Evolutionary conservation across 169 alveolate species (phyloP), one percentile per base, ranked within the genome.

Genomic region (Plasmodium berghei): DNA sequence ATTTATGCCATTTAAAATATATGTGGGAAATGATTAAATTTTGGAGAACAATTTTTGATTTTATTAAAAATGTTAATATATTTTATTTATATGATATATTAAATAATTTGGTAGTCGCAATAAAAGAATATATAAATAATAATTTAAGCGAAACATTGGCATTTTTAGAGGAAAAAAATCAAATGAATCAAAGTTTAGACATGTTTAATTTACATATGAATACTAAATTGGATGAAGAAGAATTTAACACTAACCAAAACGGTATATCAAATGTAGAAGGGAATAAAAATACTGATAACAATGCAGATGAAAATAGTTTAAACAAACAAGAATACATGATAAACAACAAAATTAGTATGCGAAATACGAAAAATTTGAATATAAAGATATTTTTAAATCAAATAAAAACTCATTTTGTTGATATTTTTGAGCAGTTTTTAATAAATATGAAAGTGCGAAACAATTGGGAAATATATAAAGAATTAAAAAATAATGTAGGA

Each of bases 381-480:
- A 86, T 72, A 40, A 69, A 86, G 14, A 58, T 46, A 18, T 86
- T 86, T 64, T 72, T 86, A 42, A 86, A 69, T 48, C 86, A 86
- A 63, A 16, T 86, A 14, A 69, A 71, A 49, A 66, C 61, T 1
- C 85, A 71, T 58, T 86, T 86, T 22, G 16, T 86, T 2, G 87
- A 86, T 22, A 61, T 66, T 10, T 86, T 86, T 54, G 91, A 86
- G 26, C 63, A 71, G 45, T 86, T 86, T 55, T 71, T 86, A 86
- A 62, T 86, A 71, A 52, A 24, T 9, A 71, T 86, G 73, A 86
- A 86, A 86, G 46, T 54, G 34, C 55, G 91, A 52, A 86, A 56
- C 58, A 55, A 34, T 18, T 86, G 91, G 91, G 91, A 86, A 48
- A 86, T 86, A 58, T 86, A 86, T 64, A 86, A 86, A 54, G 91